Base-by-base conservation (phyloP, 208 protist species). In the Wallacemonas sp. region DNA sequence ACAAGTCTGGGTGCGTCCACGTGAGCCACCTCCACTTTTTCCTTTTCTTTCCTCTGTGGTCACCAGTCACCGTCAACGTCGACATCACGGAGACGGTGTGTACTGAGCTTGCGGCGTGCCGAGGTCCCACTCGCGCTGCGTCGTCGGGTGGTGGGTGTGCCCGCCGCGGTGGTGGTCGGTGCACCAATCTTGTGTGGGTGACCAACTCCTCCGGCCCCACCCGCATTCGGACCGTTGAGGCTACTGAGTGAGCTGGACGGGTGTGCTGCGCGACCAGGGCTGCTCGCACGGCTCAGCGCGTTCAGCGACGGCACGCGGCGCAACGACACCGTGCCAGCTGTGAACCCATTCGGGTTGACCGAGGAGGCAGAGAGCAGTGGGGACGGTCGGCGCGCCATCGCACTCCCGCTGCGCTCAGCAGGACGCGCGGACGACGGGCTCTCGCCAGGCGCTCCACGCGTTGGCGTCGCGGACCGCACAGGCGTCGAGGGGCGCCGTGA, bases 401-500 rank as follows among this genome's bases (percentile, higher is more conserved):
- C 75, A 11, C 60, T 55, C 34, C 65, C 56, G n/a, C 21, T 38
- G 5, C 39, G 62, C 39, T 74, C 70, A 21, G n/a, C n/a, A n/a
- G 44, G 52, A 32, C 44, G 29, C 19, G 36, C 41, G 12, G 36
- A 34, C 16, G 26, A 34, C 9, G 49, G 55, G 24, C 30, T 67
- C 27, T 43, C 34, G 5, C 19, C 48, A 2, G 44, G 32, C 9
- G 60, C 32, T 0, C 65, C 48, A 11, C 81, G 73, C 32, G 70
- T 69, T 0, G 85, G 80, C 29, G 89, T 86, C n/a, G 84, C 60
- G 2, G 79, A 65, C 2, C 81, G 84, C 0, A 65, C 67, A 26
- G 66, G 72, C 8, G 74, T 83, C 2, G 74, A 46, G 0, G 55
- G 12, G 58, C 63, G 61, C n/a, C 48, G 68, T 23, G 38, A 24